Conservation (phyloP, 371 early-diverging fungal genomes). For the Saksenaea oblongispora region DNA sequence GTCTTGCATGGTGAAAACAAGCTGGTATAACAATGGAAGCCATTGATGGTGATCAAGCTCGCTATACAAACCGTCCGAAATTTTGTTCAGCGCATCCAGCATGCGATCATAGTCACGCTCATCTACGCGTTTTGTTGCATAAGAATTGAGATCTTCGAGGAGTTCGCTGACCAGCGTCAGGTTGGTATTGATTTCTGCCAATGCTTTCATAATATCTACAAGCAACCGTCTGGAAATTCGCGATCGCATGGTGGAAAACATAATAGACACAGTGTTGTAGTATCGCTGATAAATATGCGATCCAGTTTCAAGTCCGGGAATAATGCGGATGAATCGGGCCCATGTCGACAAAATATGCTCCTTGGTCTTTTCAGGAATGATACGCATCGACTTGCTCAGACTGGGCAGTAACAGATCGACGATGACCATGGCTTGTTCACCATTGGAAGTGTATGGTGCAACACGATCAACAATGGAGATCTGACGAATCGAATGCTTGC, state of each 20-base stretch:
- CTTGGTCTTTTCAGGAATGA: constrained; percentile 83
- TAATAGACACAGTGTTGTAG: constrained; percentile 56
- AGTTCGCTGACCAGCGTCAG: constrained; percentile 57
- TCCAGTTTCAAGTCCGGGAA: constrained; percentile 51
- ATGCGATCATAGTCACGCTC: constrained; percentile 87
- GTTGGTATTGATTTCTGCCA: constrained; percentile 64
- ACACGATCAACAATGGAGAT: constrained; percentile 80
- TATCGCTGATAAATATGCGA: constrained; percentile 54
- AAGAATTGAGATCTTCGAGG: constrained; percentile 77
- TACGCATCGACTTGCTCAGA: constrained; percentile 66
- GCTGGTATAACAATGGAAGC: constrained; percentile 90
- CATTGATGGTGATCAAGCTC: constrained; percentile 73
- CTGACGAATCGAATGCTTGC: constrained; percentile 68
- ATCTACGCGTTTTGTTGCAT: constrained; percentile 74
- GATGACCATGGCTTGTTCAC: constrained; percentile 66
- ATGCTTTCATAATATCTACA: constrained; percentile 58
- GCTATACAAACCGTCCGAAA: constrained; percentile 68
- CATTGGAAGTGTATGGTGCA: constrained; percentile 70
- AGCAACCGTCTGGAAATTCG: constrained; percentile 65
- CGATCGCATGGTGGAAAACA: constrained; percentile 60
- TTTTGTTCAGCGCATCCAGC: constrained; percentile 72
- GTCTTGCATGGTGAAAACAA: constrained; percentile 79
- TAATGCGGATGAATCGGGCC: constrained; percentile 62
- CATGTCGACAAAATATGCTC: constrained; percentile 81
- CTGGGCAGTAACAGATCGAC: constrained; percentile 84